Conservation (phyloP, 176 grass and related monocot species). For the Hordeum marinum region DNA sequence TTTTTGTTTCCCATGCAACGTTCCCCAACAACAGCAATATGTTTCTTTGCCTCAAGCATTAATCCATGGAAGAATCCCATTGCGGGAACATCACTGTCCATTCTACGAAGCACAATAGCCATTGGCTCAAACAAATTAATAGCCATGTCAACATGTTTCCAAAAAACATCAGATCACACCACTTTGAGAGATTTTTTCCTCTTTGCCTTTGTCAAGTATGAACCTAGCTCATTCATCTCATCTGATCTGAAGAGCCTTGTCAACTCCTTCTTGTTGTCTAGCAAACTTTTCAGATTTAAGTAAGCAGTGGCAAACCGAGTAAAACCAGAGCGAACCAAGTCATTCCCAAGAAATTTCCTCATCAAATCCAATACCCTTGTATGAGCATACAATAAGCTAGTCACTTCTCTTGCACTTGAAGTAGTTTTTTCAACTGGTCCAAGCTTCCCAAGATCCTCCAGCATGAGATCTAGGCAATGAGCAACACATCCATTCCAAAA, state of each 20-base stretch:
- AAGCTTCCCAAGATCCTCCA: neutral
- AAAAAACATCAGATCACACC: no score
- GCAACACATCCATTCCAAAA: slow-evolving; percentile 3
- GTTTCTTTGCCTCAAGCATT: no score
- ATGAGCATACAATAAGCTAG: neutral
- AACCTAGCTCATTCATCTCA: neutral
- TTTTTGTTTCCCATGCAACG: no score
- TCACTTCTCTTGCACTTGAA: neutral
- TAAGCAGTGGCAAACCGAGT: neutral
- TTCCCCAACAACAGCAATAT: no score
- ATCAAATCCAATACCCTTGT: neutral
- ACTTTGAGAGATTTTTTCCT: no score
- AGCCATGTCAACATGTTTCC: no score
- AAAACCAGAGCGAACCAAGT: neutral
- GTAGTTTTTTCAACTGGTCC: neutral
- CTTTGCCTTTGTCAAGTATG: no score
- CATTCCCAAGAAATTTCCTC: neutral
- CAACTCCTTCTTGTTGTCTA: neutral
- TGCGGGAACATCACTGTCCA: no score
- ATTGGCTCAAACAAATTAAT: no score
- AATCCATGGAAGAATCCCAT: no score
- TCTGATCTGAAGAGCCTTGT: neutral
- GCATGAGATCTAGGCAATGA: neutral
- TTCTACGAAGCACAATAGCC: no score
- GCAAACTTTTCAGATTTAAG: neutral